Base-by-base conservation (phyloP, 1,284 basidiomycete genomes). In the Neonothopanus nambi region DNA sequence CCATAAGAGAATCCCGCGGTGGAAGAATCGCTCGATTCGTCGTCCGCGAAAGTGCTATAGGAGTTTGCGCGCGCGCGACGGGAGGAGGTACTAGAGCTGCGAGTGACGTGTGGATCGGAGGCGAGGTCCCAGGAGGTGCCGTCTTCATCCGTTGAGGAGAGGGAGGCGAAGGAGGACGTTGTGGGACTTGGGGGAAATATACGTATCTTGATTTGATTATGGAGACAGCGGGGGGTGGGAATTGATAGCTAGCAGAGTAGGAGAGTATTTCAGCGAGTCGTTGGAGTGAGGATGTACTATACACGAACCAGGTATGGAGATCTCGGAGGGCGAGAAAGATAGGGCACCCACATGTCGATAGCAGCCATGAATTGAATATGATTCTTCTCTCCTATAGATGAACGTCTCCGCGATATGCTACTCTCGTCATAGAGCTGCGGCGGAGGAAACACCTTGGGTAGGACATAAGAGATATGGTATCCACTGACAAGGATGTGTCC, bases 1-100 rank as follows among this genome's bases (percentile, higher is more conserved):
- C 80, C 82, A 46, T 84, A 83, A 8, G 80, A 69, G 56, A 81
- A 76, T 0, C 82, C 80, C 18, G 78, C 70, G 0, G 70, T 73
- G 2, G 85, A 84, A 1, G 86, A 84, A 63, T 90, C 89, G 37
- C 86, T 89, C 2, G 85, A 86, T 63, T 91, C 89, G 61, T 91
- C 89, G 57, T 91, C 89, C 1, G 89, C 89, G 64, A 89, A 84
- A 59, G 86, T 77, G 48, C 75, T 81, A 62, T 84, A 83, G 3
- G 85, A 83, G 48, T 76, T 76, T 1, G 79, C 69, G 30, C 87
- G 80, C 9, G 77, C 72, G 23, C 73, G 69, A 38, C 42, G 38
- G 5, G 49, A 40, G 13, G 24, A 15, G 13, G 45, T 44, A 21
- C 37, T 46, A 11, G 49, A 26, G n/a, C 26, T 21, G 20, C 84